Evolutionary conservation across 1,284 basidiomycete genomes (phyloP), one percentile per base, ranked within the genome.

Genomic region (Rhodofomes roseus): DNA sequence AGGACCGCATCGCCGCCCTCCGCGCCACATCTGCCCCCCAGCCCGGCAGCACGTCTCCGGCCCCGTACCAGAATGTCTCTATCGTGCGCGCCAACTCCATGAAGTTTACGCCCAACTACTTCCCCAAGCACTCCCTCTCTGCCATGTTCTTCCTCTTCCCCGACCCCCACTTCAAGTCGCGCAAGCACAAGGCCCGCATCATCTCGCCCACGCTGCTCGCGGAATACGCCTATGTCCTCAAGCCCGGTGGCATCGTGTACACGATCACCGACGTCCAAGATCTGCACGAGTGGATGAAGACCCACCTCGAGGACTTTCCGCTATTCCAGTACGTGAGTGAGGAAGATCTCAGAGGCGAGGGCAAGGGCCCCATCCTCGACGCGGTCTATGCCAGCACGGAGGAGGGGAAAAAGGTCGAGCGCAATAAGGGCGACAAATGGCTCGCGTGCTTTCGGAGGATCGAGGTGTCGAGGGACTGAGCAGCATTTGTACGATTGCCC

Each of bases 61-160:
- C 80, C 41, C 74, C 86, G 57, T 98, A 91, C 75, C 86, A 96
- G 70, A 99, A 99, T 73, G 86, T 98, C 57, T 95, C 94, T 54
- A 89, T 98, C 63, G 90, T 98, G 63, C 90, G 96, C 55, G 95
- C 93, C 11, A 99, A 99, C 74, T 90, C 93, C 50, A 98, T 98
- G 96, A 99, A 99, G 78, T 98, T 98, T 75, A 83, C 98, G 64
- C 93, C 96, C 14, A 99, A 99, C 77, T 98, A 96, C 76, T 98
- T 99, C 75, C 73, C 82, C 12, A 95, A 96, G 71, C 89, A 89
- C 62, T 96, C 97, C 66, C 80, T 98, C 54, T 88, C 89, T 36
- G 92, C 97, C 62, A 83, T 99, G 62, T 99, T 99, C 79, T 98
- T 99, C 80, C 85, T 99, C 62, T 99, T 98, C 75, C 97, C 97